Base-by-base conservation (phyloP, 371 early-diverging fungal genomes). In the Gilbertella persicaria region DNA sequence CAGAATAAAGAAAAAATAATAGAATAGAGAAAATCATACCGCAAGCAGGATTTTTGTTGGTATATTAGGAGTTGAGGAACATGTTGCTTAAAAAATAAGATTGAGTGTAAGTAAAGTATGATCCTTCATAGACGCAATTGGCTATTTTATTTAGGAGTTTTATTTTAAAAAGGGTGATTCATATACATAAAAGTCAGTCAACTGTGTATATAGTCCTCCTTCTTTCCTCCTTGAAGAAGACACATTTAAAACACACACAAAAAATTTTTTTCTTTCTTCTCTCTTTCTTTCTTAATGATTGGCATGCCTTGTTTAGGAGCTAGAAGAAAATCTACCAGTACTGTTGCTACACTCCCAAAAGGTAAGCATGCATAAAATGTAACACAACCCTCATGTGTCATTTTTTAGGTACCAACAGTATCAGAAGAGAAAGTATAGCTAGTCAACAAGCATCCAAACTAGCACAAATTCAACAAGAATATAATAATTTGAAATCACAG, bases 401-500 rank as follows among this genome's bases (percentile, higher is more conserved):
- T 33, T 8, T 12, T 13, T 28, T 24, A 45, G 29, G 37, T 19
- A 49, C 37, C 30, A 30, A 43, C n/a, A 19, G 40, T 16, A 36
- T 21, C 9, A 36, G 48, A 39, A 14, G 50, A 4, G 41, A 19
- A 40, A 61, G 55, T 23, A 38, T 41, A 6, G 39, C 45, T 14
- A 55, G 61, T 37, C 46, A 50, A 12, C 51, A 44, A 24, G 39
- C 55, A 21, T 35, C 47, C n/a, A 55, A 56, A 6, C 53, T 61
- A n/a, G 51, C 55, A 7, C 73, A 76, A 38, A 70, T 76, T 19
- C 59, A 60, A 24, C 67, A 67, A 48, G 74, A 78, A 55, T 69
- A 66, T 40, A 58, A 65, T 50, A 72, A 71, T n/a, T 48, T 78
- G 28, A 73, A 73, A 44, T 53, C 53, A 23, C 69, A 71, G 66